These are phyloP conservation scores for Saccharata proteae DNA, from an alignment of 2,329 filamentous ascomycete species.

Conservation along the genomic window DNA sequence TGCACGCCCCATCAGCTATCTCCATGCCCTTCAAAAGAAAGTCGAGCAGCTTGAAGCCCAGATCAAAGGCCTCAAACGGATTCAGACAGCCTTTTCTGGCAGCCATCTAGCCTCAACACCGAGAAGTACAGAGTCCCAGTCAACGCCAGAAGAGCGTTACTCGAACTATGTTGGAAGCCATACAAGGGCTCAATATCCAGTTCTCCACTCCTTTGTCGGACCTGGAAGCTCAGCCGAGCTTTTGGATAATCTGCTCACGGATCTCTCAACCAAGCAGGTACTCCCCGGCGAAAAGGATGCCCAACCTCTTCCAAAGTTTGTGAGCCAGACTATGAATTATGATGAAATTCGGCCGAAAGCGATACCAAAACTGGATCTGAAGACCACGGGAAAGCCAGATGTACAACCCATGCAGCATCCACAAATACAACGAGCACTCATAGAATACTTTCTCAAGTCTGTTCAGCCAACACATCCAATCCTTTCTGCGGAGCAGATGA, in stretches of 20 bases:
- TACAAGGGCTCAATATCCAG: not conserved
- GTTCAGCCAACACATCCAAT: slow-evolving; percentile 5
- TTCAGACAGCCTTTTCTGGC: not conserved
- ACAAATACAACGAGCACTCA: slow-evolving; percentile 5
- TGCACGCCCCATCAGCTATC: slow-evolving; percentile 2
- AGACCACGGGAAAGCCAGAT: slow-evolving; percentile 4
- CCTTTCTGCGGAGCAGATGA: slow-evolving; percentile 1
- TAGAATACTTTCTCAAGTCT: slow-evolving; percentile 5
- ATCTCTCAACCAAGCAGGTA: not conserved
- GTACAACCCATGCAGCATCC: slow-evolving; percentile 6
- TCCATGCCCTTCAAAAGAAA: slow-evolving; percentile 6
- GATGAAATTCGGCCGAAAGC: not conserved
- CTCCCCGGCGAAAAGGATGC: not conserved
- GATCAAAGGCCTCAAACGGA: slow-evolving; percentile 1
- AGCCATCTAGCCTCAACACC: no score
- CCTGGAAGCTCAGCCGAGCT: slow-evolving; percentile 6
- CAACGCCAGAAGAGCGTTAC: no score
- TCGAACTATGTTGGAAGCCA: no score
- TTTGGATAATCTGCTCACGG: slow-evolving; percentile 2
- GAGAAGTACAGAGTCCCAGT: no score
- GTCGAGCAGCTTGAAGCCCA: slow-evolving; percentile 5
- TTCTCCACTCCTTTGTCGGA: slow-evolving; percentile 1
- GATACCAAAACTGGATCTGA: slow-evolving; percentile 3
- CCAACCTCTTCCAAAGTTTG: slow-evolving; percentile 1
- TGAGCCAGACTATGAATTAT: not conserved